These are phyloP conservation scores for Bimuria novae-zelandiae DNA, from an alignment of 2,329 filamentous ascomycete genomes.

Conservation along the genomic window DNA sequence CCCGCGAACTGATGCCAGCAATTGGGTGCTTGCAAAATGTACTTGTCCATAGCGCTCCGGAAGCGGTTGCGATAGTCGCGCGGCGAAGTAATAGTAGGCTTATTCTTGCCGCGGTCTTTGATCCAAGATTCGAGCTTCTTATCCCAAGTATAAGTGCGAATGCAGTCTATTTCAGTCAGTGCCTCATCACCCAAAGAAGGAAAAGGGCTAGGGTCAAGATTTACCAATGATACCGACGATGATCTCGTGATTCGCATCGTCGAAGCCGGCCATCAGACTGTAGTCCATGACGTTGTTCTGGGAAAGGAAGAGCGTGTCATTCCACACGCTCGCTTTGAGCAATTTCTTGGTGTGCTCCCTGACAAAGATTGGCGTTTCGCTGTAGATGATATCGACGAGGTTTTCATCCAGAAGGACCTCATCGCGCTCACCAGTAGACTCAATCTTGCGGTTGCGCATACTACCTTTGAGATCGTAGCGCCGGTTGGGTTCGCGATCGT, in stretches of 20 bases:
- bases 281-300: slow-evolving; percentile 99
- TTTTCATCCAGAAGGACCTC: slow-evolving; percentile 98
- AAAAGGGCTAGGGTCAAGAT: slow-evolving; percentile 7
- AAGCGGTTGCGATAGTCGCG: slow-evolving; percentile 98
- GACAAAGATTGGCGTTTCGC: slow-evolving; percentile 88
- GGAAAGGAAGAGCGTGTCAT: slow-evolving; percentile 93
- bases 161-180: slow-evolving; percentile 67
- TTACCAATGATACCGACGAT: slow-evolving; percentile 86
- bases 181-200: background rate
- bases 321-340: slow-evolving; percentile 89
- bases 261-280: slow-evolving; percentile 96
- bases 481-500: slow-evolving; percentile 85
- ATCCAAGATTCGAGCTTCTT: slow-evolving; percentile 99
- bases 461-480: slow-evolving; percentile 90
- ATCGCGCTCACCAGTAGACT: slow-evolving; percentile 92
- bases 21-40: slow-evolving; percentile 75
- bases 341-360: slow-evolving; percentile 96
- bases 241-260: slow-evolving; percentile 85
- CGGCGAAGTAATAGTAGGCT: slow-evolving; percentile 93
- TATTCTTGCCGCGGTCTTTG: slow-evolving; percentile 87
- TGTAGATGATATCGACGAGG: slow-evolving; percentile 97
- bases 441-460: slow-evolving; percentile 97
- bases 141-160: slow-evolving; percentile 98
- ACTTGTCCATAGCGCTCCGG: slow-evolving; percentile 93
- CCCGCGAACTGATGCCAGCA: slow-evolving; percentile 72